Percentiles rank a stretch among this genome's conserved stretches.
Conservation (phyloP, 1,284 basidiomycete genomes). For the Bondarzewia mesenterica region DNA sequence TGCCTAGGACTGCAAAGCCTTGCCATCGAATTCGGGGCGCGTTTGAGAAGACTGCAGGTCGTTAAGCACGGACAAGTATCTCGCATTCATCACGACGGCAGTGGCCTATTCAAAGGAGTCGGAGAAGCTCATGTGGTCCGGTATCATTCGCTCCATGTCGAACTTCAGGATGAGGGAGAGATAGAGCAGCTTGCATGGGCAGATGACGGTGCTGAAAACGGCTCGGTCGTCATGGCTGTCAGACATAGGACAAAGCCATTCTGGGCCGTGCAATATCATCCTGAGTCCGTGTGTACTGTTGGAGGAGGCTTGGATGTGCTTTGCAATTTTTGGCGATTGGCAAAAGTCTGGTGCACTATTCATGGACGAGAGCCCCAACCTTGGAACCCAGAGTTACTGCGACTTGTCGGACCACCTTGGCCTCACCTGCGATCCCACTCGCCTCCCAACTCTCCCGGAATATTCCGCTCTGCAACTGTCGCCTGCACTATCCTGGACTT, state of each 20-base stretch:
- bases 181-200: slow-evolving; percentile 62
- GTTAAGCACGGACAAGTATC: slow-evolving; percentile 84
- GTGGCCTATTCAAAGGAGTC: slow-evolving; percentile 58
- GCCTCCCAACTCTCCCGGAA: slow-evolving; percentile 6
- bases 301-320: slow-evolving; percentile 59
- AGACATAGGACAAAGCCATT: slow-evolving; percentile 67
- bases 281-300: slow-evolving; percentile 70
- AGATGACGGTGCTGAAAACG: slow-evolving; percentile 57
- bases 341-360: slow-evolving; percentile 42
- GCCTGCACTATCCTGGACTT: slow-evolving; percentile 33
- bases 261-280: slow-evolving; percentile 96
- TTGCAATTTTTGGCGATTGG: slow-evolving; percentile 63
- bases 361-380: slow-evolving; percentile 27
- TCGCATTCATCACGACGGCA: slow-evolving; percentile 45
- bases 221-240: slow-evolving; percentile 60
- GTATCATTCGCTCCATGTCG: slow-evolving; percentile 74
- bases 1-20: slow-evolving; percentile 93
- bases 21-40: slow-evolving; percentile 69
- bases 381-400: slow-evolving; percentile 31
- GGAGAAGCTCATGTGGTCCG: slow-evolving; percentile 67
- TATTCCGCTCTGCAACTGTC: slow-evolving; percentile 22
- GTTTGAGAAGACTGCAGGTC: slow-evolving; percentile 38
- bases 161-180: slow-evolving; percentile 32
- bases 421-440: slow-evolving; percentile 29
- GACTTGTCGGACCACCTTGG: slow-evolving; percentile 44